These are phyloP conservation scores for Fusarium sp. DNA, from an alignment of 2,329 filamentous ascomycete species.

Conservation along the genomic window DNA sequence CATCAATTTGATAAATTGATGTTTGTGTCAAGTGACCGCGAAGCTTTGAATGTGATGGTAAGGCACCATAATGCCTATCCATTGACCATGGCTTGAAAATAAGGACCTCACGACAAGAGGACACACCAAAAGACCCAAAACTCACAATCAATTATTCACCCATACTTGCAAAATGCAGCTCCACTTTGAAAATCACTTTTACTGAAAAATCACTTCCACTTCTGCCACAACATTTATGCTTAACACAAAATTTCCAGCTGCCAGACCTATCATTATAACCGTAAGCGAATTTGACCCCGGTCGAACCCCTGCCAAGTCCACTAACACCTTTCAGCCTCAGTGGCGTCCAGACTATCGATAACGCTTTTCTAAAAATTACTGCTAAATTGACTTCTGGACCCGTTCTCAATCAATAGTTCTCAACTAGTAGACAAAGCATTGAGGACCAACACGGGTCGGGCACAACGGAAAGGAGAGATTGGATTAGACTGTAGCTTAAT, in stretches of 20 bases:
- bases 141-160: too few relatives aligned
- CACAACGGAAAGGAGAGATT: background rate
- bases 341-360: background rate
- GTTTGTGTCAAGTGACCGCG: too few relatives aligned
- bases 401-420: background rate
- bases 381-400: background rate
- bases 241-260: background rate
- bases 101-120: too few relatives aligned
- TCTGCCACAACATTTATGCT: background rate
- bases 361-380: background rate
- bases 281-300: fast-evolving
- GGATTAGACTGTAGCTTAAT: background rate
- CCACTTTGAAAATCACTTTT: background rate
- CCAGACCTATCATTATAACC: background rate
- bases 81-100: too few relatives aligned
- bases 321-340: background rate
- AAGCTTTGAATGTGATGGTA: too few relatives aligned
- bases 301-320: background rate
- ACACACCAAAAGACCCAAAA: too few relatives aligned
- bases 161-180: too few relatives aligned
- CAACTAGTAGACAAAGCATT: too few relatives aligned
- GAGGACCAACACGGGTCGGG: background rate
- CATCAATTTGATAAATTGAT: fast-evolving
- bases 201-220: background rate
- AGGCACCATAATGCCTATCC: too few relatives aligned